Percentiles rank a stretch among this genome's conserved stretches.
Conservation (phyloP, 345 rosid species). For the Tarenaya hassleriana region DNA sequence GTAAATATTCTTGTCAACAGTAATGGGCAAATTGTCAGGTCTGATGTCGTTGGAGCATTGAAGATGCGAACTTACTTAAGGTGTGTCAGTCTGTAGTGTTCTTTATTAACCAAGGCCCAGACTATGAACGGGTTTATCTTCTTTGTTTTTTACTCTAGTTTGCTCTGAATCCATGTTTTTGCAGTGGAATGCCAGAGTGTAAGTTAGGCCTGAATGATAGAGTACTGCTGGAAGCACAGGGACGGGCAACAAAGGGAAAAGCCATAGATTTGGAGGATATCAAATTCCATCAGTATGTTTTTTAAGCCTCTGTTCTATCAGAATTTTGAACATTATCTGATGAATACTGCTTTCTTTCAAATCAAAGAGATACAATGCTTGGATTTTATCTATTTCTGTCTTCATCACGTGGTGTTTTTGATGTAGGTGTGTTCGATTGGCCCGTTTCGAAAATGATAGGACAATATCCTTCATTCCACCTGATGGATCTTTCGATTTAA, state of each 20-base stretch:
- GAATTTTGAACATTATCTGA: neutral
- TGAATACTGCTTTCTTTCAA: no score
- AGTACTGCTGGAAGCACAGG: conserved; percentile 92
- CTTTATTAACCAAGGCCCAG: neutral
- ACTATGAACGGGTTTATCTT: no score
- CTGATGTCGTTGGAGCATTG: conserved; percentile 95
- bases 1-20: conserved; percentile 94
- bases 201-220: conserved; percentile 95
- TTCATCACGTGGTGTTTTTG: conserved; percentile 12
- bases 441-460: conserved; percentile 92
- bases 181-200: conserved; percentile 98
- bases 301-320: neutral
- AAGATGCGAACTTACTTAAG: conserved; percentile 96
- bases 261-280: conserved; percentile 96
- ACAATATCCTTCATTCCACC: conserved; percentile 97
- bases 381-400: neutral
- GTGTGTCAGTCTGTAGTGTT: conserved; percentile 32
- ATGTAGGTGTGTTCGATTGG: conserved; percentile 86
- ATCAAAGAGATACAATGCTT: neutral
- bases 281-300: conserved; percentile 84
- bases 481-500: conserved; percentile 94
- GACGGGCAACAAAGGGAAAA: conserved; percentile 88
- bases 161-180: conserved; percentile 11
- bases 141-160: conserved; percentile 7
- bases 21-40: conserved; percentile 88